These are phyloP conservation scores for Dichotomocladium elegans DNA, from an alignment of 371 early-diverging fungal species.

Conservation along the genomic window DNA sequence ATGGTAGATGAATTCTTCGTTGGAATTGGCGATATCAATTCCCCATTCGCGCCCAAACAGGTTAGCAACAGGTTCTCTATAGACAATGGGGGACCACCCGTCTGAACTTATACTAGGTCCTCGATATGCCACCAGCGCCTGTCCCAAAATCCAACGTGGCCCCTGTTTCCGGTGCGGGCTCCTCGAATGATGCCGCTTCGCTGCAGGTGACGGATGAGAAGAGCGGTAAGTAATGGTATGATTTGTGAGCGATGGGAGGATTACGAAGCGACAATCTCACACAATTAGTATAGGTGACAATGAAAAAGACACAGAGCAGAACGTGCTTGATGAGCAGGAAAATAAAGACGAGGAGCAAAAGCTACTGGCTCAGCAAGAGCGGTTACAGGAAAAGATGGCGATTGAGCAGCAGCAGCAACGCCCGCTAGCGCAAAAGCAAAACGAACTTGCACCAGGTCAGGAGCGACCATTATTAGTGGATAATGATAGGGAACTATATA, in stretches of 20 bases:
- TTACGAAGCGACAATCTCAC: too few species aligned
- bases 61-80: slow-evolving; percentile 12
- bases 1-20: slow-evolving; percentile 86
- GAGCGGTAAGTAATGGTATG: too few species aligned
- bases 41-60: slow-evolving; percentile 48
- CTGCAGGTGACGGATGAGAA: too few species aligned
- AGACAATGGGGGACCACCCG: too few species aligned
- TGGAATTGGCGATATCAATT: slow-evolving; percentile 96
- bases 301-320: not conserved
- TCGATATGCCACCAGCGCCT: too few species aligned
- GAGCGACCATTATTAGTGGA: slow-evolving; percentile 43
- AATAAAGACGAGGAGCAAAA: slow-evolving; percentile 4
- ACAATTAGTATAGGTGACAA: slow-evolving; percentile 2
- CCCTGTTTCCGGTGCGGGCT: too few species aligned
- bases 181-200: too few species aligned
- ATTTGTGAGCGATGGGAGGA: too few species aligned
- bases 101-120: too few species aligned
- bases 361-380: slow-evolving; percentile 15
- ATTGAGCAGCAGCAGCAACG: slow-evolving; percentile 14
- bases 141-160: too few species aligned
- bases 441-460: slow-evolving; percentile 8
- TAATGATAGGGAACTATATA: slow-evolving; percentile 51
- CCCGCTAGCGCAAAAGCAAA: slow-evolving; percentile 25
- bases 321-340: not conserved
- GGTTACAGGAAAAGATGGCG: slow-evolving; percentile 20